Percentiles rank a stretch among this genome's conserved stretches.
These are phyloP conservation scores for Buxus sempervirens DNA, from an alignment of 164 flowering plant genomes.

Conservation along the genomic window DNA sequence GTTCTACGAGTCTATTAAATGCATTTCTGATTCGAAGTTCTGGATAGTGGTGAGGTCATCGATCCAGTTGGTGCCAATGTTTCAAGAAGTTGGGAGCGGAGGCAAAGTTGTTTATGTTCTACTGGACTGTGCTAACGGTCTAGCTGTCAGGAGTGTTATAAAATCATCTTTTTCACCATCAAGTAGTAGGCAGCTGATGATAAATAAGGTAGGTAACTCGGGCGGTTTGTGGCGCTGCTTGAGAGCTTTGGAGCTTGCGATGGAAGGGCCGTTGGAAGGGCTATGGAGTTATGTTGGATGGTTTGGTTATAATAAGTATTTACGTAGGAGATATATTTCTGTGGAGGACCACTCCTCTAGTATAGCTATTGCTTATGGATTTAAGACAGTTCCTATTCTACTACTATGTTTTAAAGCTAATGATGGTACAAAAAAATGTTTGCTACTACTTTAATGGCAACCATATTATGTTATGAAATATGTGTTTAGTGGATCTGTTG, in stretches of 20 bases:
- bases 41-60: constrained; percentile 1
- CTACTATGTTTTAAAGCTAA: too few relatives aligned
- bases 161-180: constrained; percentile 3
- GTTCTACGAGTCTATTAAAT: constrained; percentile 3
- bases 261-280: background rate
- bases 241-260: background rate
- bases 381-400: background rate
- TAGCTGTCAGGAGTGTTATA: constrained; percentile 10
- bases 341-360: background rate
- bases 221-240: background rate
- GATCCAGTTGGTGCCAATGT: constrained; percentile 4
- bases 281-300: background rate
- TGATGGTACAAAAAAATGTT: too few relatives aligned
- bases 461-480: too few relatives aligned
- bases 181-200: constrained; percentile 7
- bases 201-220: background rate
- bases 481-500: too few relatives aligned
- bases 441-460: too few relatives aligned
- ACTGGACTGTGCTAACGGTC: constrained; percentile 8
- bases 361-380: background rate
- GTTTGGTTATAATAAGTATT: too few relatives aligned
- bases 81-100: constrained; percentile 4
- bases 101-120: constrained; percentile 6
- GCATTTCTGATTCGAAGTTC: constrained; percentile 10
- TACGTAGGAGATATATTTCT: background rate